Base-by-base conservation (phyloP, 2,329 filamentous ascomycete genomes). In the Apiospora pterosperma region DNA sequence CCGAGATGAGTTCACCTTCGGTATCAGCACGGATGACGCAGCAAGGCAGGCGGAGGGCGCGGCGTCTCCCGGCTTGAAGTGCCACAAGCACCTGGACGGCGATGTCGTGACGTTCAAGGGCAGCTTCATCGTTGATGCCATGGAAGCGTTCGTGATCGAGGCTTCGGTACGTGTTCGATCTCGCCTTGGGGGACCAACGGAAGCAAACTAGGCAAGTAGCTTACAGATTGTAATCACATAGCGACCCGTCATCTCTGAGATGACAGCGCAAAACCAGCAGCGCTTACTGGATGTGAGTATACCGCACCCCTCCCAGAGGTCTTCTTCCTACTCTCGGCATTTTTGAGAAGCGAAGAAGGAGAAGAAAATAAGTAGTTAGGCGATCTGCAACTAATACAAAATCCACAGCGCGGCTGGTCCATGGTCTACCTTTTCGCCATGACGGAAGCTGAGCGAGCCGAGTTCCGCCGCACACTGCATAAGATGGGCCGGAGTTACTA, bases 361-460 rank as follows among this genome's bases (percentile, higher is more conserved):
- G n/a, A n/a, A n/a, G n/a, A n/a, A n/a, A n/a, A n/a, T n/a, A n/a
- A n/a, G n/a, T n/a, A n/a, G n/a, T n/a, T n/a, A n/a, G n/a, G n/a
- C n/a, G n/a, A n/a, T 38, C 59, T 14, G 19, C 36, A 21, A 42
- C 28, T 39, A 41, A 11, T 8, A 59, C 34, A 10, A 5, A 34
- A 8, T 8, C 21, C 23, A 10, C 63, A 76, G 72, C 75, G 74
- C 52, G 75, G 72, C 23, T 76, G 72, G 72, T 73, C 77, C 6
- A 78, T 79, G 67, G 70, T 79, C 52, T 79, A 79, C 66, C 66
- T 79, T 59, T 78, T 79, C 64, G 73, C 75, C 8, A 59, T 66
- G 5, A 75, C 74, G 28, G 71, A 74, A 36, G 31, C 63, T 6
- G 71, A 74, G 36, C 73, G 77, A 0, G 67, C 74, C 14, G 61